Percentiles rank a stretch among this genome's conserved stretches.
phyloP scores from a whole-genome alignment of 2,329 filamentous ascomycete species.

The Botrytis pseudocinerea region DNA sequence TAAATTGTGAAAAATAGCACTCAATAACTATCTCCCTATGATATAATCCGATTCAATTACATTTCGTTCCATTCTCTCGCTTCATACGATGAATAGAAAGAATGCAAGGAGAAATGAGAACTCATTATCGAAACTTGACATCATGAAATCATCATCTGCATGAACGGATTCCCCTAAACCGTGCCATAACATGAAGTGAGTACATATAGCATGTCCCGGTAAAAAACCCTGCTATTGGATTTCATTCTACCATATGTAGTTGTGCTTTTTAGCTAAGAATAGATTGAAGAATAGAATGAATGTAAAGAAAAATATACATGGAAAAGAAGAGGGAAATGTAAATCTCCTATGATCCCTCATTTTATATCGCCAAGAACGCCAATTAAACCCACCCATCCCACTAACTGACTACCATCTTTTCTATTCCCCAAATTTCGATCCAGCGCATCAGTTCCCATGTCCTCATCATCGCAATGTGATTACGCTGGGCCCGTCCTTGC shows the following conservation, averaged over 20 bases:
- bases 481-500: slow-evolving; percentile 41
- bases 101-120: no score
- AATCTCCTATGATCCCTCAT: neutral
- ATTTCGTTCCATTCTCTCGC: no score
- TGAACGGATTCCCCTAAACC: no score
- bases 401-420: neutral
- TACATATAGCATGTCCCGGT: neutral
- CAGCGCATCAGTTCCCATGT: neutral
- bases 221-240: neutral
- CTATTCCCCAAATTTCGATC: neutral
- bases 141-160: neutral
- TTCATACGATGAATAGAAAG: neutral
- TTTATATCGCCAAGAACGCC: slow-evolving; percentile 4
- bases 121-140: no score
- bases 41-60: neutral
- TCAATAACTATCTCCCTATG: neutral
- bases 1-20: neutral
- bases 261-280: slow-evolving; percentile 15
- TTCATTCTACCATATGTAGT: neutral
- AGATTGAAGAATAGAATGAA: neutral
- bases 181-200: neutral
- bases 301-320: slow-evolving; percentile 18
- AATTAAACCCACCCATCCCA: neutral
- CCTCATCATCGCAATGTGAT: neutral
- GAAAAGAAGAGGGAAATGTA: neutral